Conservation (phyloP, 345 rosid species). For the Brassica nigra region DNA sequence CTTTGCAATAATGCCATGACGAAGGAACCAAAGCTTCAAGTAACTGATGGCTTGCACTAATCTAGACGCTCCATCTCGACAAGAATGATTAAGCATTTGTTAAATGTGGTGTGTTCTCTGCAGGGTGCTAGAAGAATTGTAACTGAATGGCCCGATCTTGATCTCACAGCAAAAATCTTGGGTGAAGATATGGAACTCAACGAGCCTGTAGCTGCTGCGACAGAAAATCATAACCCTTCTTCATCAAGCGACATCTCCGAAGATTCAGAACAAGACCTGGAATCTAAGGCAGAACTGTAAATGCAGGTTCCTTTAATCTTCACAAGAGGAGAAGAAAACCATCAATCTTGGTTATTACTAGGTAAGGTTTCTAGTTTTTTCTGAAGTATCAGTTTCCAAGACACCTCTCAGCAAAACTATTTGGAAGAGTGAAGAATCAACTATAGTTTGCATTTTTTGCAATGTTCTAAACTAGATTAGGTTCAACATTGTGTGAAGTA, state of each 20-base stretch:
- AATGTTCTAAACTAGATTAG: neutral
- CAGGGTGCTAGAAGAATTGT: slow-evolving; percentile 95
- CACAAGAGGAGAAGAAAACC: slow-evolving; percentile 12
- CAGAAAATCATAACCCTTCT: slow-evolving; percentile 34
- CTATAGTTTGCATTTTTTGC: neutral
- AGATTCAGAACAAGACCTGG: slow-evolving; percentile 49
- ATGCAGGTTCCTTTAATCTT: slow-evolving; percentile 1
- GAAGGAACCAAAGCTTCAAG: slow-evolving; percentile 97
- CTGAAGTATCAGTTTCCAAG: slow-evolving; percentile 5
- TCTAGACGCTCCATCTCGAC: neutral
- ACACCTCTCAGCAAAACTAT: slow-evolving; percentile 26
- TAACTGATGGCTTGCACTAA: slow-evolving; percentile 20
- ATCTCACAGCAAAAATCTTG: slow-evolving; percentile 66
- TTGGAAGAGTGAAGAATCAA: neutral
- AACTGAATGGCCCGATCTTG: slow-evolving; percentile 79
- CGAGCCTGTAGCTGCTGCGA: slow-evolving; percentile 40
- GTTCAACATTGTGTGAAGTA: neutral
- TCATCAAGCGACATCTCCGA: slow-evolving; percentile 26
- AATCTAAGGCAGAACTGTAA: slow-evolving; percentile 78
- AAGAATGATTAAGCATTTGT: neutral
- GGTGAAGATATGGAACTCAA: slow-evolving; percentile 69
- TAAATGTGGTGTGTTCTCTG: neutral
- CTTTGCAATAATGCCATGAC: slow-evolving; percentile 99
- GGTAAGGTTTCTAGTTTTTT: slow-evolving; percentile 22
- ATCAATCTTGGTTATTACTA: neutral